Conservation (phyloP, 768 basidiomycete species). For the Lactarius psammicola region DNA sequence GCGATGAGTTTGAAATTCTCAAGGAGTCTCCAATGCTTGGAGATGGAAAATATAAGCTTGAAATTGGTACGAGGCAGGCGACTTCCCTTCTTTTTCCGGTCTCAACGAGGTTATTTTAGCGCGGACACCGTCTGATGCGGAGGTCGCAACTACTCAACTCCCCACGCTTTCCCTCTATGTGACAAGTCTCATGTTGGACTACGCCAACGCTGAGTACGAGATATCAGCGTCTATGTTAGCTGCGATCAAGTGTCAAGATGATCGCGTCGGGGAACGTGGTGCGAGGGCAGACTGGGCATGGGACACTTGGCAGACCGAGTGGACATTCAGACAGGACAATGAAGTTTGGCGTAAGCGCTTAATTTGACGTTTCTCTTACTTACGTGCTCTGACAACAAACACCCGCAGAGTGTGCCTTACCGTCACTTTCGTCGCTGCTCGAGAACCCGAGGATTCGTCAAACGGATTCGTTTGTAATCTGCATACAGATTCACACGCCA, state of each 20-base stretch:
- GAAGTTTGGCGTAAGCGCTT: conserved; percentile 69
- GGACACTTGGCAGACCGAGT: conserved; percentile 70
- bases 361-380: not conserved
- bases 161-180: conserved; percentile 60
- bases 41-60: conserved; percentile 69
- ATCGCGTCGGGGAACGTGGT: conserved; percentile 57
- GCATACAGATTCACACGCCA: conserved; percentile 70
- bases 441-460: conserved; percentile 56
- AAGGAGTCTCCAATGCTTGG: conserved; percentile 65
- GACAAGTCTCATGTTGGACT: conserved; percentile 63
- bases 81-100: not conserved
- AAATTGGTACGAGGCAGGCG: conserved; percentile 49
- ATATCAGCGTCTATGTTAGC: conserved; percentile 66
- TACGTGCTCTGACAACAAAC: not conserved
- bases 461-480: conserved; percentile 69
- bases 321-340: conserved; percentile 64
- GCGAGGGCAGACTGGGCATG: conserved; percentile 71
- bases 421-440: conserved; percentile 57
- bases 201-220: conserved; percentile 57
- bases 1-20: conserved; percentile 56
- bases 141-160: conserved; percentile 33
- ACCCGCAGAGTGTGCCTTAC: conserved; percentile 57
- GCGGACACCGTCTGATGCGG: conserved; percentile 10
- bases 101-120: conserved; percentile 11
- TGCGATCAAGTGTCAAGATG: conserved; percentile 65